Percentiles rank a stretch among this genome's conserved stretches.
phyloP scores from a whole-genome alignment of 2,329 filamentous ascomycete genomes.

The Rutstroemia sp. region DNA sequence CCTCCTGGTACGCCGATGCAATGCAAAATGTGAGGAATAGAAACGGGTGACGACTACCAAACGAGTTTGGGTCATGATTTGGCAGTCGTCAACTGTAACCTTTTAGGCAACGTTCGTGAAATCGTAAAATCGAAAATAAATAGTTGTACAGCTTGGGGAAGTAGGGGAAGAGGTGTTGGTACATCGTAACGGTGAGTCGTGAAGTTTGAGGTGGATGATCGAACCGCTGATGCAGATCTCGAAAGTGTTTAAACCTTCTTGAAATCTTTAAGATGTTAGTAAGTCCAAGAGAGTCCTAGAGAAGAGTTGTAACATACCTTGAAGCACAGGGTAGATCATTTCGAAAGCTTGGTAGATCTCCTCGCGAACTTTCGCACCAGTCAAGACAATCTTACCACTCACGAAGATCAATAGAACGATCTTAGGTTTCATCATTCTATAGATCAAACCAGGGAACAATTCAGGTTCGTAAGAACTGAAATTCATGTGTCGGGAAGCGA shows the following conservation, averaged over 20 bases:
- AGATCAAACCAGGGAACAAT: conserved; percentile 97
- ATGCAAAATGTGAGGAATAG: conserved; percentile 23
- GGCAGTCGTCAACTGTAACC: background rate
- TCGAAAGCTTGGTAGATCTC: conserved; percentile 97
- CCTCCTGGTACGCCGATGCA: conserved; percentile 27
- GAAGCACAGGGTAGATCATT: conserved; percentile 93
- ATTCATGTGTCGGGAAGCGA: conserved; percentile 96
- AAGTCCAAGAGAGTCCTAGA: background rate
- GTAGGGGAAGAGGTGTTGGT: conserved; percentile 19
- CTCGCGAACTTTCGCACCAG: conserved; percentile 94
- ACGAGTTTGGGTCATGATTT: conserved; percentile 1
- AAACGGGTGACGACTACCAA: conserved; percentile 19
- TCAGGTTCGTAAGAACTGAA: conserved; percentile 99
- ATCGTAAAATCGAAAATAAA: conserved; percentile 24
- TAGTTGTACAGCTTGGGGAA: conserved; percentile 26
- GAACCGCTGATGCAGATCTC: conserved; percentile 23
- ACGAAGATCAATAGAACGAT: conserved; percentile 98
- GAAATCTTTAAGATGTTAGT: conserved; percentile 27
- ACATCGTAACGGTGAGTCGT: conserved; percentile 19
- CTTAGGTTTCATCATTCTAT: conserved; percentile 99
- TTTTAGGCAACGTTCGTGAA: conserved; percentile 27
- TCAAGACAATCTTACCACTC: conserved; percentile 95
- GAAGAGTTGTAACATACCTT: conserved; percentile 47
- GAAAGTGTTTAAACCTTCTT: conserved; percentile 30
- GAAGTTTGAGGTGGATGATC: conserved; percentile 21